A percentile compares a stretch with the other conserved stretches of the same genome.
phyloP scores from a whole-genome alignment of 768 basidiomycete species.

The Asterophora lycoperdoides region DNA sequence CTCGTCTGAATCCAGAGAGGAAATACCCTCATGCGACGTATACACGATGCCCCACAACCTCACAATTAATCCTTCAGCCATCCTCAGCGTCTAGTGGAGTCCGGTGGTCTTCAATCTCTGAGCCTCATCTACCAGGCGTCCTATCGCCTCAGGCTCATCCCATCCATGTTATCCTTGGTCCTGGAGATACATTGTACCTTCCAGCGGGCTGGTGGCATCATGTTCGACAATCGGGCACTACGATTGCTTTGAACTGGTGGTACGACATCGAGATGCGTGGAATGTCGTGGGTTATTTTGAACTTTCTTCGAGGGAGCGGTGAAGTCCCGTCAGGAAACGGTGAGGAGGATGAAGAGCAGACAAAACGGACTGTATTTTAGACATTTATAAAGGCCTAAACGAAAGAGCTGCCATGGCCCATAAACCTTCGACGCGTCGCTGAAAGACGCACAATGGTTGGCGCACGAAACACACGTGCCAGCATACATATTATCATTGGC shows the following conservation, averaged over 20 bases:
- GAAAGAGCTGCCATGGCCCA: neutral
- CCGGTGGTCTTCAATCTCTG: constrained; percentile 77
- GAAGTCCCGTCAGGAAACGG: constrained; percentile 37
- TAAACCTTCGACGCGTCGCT: constrained; percentile 34
- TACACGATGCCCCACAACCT: constrained; percentile 36
- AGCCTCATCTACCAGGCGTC: constrained; percentile 47
- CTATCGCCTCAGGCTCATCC: constrained; percentile 57
- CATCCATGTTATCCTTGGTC: constrained; percentile 57
- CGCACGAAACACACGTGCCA: neutral
- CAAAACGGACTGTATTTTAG: neutral
- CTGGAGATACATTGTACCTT: constrained; percentile 82
- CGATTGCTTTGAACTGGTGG: constrained; percentile 86
- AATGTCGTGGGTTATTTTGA: constrained; percentile 65
- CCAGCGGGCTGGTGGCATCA: constrained; percentile 96
- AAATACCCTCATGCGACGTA: constrained; percentile 67
- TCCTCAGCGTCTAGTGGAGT: constrained; percentile 33
- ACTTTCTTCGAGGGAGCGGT: constrained; percentile 47
- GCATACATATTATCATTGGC: neutral
- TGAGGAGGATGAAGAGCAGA: neutral
- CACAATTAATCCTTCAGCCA: constrained; percentile 24
- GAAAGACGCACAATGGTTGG: neutral
- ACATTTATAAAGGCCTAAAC: no score
- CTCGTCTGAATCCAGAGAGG: constrained; percentile 38
- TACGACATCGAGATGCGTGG: constrained; percentile 78
- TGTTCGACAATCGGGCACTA: constrained; percentile 66